phyloP scores from a whole-genome alignment of 225 moss, liverwort and hornwort genomes.

The Bryum argenteum region DNA sequence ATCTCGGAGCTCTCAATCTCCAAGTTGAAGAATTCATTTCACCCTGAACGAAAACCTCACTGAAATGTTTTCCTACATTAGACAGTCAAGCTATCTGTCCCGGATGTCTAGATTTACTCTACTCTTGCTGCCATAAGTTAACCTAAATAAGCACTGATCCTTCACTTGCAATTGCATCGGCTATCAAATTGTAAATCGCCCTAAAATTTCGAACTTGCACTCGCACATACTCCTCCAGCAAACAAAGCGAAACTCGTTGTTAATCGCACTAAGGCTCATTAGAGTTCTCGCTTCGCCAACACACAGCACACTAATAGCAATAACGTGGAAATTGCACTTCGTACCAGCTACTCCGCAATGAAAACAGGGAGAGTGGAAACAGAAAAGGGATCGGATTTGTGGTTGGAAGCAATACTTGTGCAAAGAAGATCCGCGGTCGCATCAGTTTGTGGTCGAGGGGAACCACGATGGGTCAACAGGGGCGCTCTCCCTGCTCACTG shows the following conservation, averaged over 20 bases:
- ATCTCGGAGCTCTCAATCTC: not conserved
- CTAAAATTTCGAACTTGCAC: too few species aligned
- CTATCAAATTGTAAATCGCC: too few species aligned
- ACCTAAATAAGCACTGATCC: too few species aligned
- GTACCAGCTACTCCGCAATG: conserved; percentile 8
- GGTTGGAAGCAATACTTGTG: too few species aligned
- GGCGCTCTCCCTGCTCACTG: not conserved
- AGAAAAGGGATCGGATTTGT: too few species aligned
- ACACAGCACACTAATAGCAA: not conserved
- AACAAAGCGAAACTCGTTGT: conserved; percentile 11
- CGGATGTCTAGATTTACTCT: too few species aligned
- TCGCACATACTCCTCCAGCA: too few species aligned
- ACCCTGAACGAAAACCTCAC: conserved; percentile 5
- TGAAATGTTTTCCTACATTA: not conserved
- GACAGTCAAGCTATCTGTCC: not conserved
- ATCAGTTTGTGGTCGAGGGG: not conserved
- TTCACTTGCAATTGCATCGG: too few species aligned
- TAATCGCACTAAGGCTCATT: not conserved
- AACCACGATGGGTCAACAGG: not conserved
- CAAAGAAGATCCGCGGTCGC: too few species aligned
- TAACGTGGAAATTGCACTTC: conserved; percentile 4
- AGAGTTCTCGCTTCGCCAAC: conserved; percentile 12
- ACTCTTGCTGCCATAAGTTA: too few species aligned
- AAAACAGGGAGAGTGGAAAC: not conserved
- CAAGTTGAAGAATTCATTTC: too few species aligned